Conservation (phyloP, 2,329 filamentous ascomycete genomes). For the Pleoardoris graminearum region DNA sequence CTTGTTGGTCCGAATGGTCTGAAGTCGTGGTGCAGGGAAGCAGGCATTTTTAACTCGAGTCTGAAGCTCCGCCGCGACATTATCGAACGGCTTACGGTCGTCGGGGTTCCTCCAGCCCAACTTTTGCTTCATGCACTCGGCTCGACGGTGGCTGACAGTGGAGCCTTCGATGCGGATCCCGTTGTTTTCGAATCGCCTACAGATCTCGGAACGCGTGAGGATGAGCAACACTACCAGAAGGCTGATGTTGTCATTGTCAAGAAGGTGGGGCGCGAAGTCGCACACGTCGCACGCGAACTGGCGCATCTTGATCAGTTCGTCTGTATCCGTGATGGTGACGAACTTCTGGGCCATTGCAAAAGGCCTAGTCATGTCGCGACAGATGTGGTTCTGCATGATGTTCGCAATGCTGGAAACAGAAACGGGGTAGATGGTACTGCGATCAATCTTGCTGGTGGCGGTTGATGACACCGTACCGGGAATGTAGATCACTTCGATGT, state of each 20-base stretch:
- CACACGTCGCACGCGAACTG: constrained; percentile 41
- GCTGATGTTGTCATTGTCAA: constrained; percentile 45
- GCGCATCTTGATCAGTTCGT: constrained; percentile 38
- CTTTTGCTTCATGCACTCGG: constrained; percentile 45
- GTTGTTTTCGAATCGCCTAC: constrained; percentile 40
- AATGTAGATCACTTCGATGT: constrained; percentile 46
- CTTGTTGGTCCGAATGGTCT: constrained; percentile 18
- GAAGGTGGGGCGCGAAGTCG: constrained; percentile 44
- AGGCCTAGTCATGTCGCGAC: constrained; percentile 40
- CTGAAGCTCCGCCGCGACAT: constrained; percentile 39
- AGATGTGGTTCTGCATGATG: constrained; percentile 40
- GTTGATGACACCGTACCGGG: constrained; percentile 43
- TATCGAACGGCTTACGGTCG: constrained; percentile 42
- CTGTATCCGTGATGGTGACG: constrained; percentile 36
- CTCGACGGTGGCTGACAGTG: constrained; percentile 43
- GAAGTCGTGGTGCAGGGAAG: constrained; percentile 32
- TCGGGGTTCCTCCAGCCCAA: constrained; percentile 40
- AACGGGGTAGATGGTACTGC: constrained; percentile 40
- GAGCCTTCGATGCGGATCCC: constrained; percentile 46
- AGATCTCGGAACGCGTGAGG: constrained; percentile 41
- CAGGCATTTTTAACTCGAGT: constrained; percentile 42
- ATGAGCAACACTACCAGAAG: constrained; percentile 43
- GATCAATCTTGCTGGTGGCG: constrained; percentile 40
- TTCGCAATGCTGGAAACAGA: constrained; percentile 40
- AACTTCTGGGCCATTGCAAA: constrained; percentile 42